Conservation (phyloP, 2,329 filamentous ascomycete genomes). For the Alternaria rosae region DNA sequence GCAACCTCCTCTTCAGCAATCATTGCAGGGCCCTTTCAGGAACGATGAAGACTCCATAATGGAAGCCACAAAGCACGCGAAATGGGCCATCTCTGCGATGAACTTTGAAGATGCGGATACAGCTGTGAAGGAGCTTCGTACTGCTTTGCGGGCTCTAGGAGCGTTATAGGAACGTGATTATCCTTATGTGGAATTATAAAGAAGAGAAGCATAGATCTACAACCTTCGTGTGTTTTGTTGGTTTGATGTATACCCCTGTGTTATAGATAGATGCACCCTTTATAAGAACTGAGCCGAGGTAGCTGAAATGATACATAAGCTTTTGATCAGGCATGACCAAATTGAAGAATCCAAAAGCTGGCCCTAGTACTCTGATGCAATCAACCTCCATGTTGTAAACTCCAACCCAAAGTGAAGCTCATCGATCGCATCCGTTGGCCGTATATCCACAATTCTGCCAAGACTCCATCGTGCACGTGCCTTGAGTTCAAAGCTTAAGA, state of each 20-base stretch:
- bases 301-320: background rate
- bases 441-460: slow-evolving; percentile 9
- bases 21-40: slow-evolving; percentile 54
- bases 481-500: slow-evolving; percentile 16
- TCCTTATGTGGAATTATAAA: background rate
- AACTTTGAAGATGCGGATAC: slow-evolving; percentile 97
- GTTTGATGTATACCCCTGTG: slow-evolving; percentile 25
- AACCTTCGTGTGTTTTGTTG: background rate
- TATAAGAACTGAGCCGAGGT: background rate
- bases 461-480: slow-evolving; percentile 26
- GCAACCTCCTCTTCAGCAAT: slow-evolving; percentile 22
- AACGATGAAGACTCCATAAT: slow-evolving; percentile 75
- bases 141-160: slow-evolving; percentile 75
- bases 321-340: background rate
- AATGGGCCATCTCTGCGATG: slow-evolving; percentile 94
- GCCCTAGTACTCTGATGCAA: background rate
- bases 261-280: slow-evolving; percentile 16
- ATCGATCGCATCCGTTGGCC: too few relatives aligned
- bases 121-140: slow-evolving; percentile 82
- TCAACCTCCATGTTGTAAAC: too few relatives aligned
- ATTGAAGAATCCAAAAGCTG: background rate
- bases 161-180: slow-evolving; percentile 47
- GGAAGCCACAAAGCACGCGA: slow-evolving; percentile 91
- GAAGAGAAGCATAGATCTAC: background rate
- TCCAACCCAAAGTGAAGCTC: background rate